phyloP scores from a whole-genome alignment of 176 grass and related monocot species.

The Juncus effusus region DNA sequence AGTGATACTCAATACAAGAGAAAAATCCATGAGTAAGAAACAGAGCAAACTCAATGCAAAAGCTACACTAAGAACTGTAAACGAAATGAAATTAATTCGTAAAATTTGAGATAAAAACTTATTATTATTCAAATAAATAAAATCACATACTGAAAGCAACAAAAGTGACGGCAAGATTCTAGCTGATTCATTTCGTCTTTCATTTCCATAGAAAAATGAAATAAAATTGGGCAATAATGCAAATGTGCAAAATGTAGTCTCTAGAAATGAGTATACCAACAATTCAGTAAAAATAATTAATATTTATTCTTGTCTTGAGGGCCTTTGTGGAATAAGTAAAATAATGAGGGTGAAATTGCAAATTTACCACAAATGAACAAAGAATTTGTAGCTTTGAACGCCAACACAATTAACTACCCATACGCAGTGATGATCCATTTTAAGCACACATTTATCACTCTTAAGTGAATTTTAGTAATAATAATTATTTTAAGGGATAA shows the following conservation, averaged over 20 bases:
- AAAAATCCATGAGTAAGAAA: conserved; percentile 72
- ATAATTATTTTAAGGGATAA: conserved; percentile 57
- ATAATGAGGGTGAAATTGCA: not conserved
- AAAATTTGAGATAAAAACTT: conserved; percentile 9
- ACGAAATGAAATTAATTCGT: not conserved
- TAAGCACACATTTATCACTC: not conserved
- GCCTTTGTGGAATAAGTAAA: conserved; percentile 87
- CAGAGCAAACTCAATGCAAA: conserved; percentile 84
- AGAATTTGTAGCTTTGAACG: conserved; percentile 79
- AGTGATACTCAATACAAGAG: conserved; percentile 14
- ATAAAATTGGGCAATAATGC: too few relatives aligned
- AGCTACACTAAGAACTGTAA: conserved; percentile 81
- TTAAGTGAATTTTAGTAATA: conserved; percentile 94
- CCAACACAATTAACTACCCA: conserved; percentile 80
- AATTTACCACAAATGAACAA: conserved; percentile 91
- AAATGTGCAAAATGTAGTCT: too few relatives aligned
- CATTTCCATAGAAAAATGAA: too few relatives aligned
- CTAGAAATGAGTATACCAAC: too few relatives aligned
- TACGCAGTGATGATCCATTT: not conserved
- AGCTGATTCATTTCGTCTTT: too few relatives aligned
- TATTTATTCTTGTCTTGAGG: too few relatives aligned
- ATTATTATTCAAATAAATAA: too few relatives aligned
- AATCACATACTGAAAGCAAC: too few relatives aligned
- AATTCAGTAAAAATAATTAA: too few relatives aligned
- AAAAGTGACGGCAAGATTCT: too few relatives aligned